Base-by-base conservation (phyloP, 257 asterid genomes). In the Solanum corneliomulleri region DNA sequence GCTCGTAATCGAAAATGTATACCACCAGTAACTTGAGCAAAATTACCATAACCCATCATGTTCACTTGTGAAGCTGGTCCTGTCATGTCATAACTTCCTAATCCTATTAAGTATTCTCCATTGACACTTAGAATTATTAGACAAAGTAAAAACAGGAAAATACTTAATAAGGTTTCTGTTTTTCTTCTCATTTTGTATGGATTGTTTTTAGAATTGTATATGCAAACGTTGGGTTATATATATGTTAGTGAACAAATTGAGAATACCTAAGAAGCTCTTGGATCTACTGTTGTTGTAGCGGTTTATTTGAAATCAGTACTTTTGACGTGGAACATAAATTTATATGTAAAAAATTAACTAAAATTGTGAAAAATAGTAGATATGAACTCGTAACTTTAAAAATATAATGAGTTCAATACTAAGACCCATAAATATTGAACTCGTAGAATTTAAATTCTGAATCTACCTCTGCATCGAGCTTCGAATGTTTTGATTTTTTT, bases 11-110 rank as follows among this genome's bases (percentile, higher is more conserved):
- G 91, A 64, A 93, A 91, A 84, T 93, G 96, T 86, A 93, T 78
- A 42, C 95, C 96, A 7, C 89, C 92, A 4, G 93, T 89, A 39
- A 91, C 91, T 70, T 93, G 96, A 12, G 91, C 89, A 88, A 92
- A 68, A 82, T 92, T 92, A 33, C 92, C 96, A 75, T 93, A 93
- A 4, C 96, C 95, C 96, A 93, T 92, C 94, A 93, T 92, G 89
- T 92, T 92, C 69, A 93, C 96, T n/a, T 91, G 93, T 14, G 95
- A 94, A 10, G 95, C 95, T 11, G 96, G 96, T 9, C 96, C 96
- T 2, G 95, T 93, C 95, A 92, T 93, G 89, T 93, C 96, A 76
- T 92, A 85, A 87, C 96, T 92, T 52, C 93, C 95, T 25, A 92
- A 64, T n/a, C 96, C 96, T 9, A 93, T 85, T 68, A 92, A 88